Evolutionary conservation across 2,329 filamentous ascomycete species (phyloP), one percentile per base, ranked within the genome.

Genomic region (Colletotrichum scovillei): DNA sequence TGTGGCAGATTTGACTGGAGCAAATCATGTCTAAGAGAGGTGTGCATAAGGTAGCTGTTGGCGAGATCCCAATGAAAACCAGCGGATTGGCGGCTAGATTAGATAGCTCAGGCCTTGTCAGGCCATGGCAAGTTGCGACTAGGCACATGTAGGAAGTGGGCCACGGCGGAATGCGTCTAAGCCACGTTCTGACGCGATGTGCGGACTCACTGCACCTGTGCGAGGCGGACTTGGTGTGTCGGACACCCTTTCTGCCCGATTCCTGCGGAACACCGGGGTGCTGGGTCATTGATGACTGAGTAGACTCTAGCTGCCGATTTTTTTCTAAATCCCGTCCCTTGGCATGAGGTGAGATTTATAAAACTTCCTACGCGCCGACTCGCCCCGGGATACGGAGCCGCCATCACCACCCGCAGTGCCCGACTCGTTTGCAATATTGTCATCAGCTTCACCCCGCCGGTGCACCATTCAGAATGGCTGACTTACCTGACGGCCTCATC

Each of bases 401-500:
- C 16, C 19, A 19, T 46, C 16, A 8, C 19, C 19, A 19, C 7
- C 42, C 19, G 8, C 7, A 46, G 42, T 46, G 42, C 42, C 42
- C 42, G 3, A 46, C 16, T n/a, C 16, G 6, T 46, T 46, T 46
- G 19, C 3, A 46, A 1, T n/a, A 8, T 46, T n/a, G 4, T 46
- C 19, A n/a, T 19, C 19, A 46, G 42, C 42, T 46, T 19, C 19
- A 46, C 16, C 3, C 6, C 8, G 32, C 24, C 22, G 19, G 42
- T 46, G 19, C 42, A 46, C 8, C 7, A 3, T 30, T 57, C 19
- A 42, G 14, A n/a, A 56, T 65, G 52, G 9, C 4, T 7, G 19
- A 35, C 8, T 67, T 77, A 7, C 75, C 71, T 1, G 16, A 71
- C 67, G 74, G 69, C 12, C 66, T 77, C 32, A 70, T 79, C 58